Percentiles rank a stretch among this genome's conserved stretches.
These are phyloP conservation scores for Lepidium aucheri DNA, from an alignment of 345 rosid genomes.

Conservation along the genomic window DNA sequence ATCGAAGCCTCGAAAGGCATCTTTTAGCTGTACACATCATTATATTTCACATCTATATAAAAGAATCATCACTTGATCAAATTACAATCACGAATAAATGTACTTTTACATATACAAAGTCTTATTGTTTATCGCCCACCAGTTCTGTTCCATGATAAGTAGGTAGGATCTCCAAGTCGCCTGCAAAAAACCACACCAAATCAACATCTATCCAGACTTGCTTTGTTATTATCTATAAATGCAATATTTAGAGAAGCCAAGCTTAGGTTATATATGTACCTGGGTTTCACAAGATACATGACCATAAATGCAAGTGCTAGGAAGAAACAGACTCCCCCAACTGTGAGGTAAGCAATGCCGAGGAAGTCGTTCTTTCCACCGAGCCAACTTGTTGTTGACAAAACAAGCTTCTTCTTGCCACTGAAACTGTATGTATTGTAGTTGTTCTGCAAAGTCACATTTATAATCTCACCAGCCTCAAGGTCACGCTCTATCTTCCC, in stretches of 20 bases:
- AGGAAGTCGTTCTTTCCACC: conserved; percentile 98
- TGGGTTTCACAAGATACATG: conserved; percentile 82
- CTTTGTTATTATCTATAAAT: not conserved
- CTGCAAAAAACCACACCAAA: conserved; percentile 32
- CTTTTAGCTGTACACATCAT: conserved; percentile 12
- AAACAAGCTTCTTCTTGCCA: conserved; percentile 93
- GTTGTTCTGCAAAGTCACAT: conserved; percentile 49
- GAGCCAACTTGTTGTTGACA: conserved; percentile 95
- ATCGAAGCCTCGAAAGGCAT: not conserved
- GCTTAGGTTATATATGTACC: conserved; percentile 33
- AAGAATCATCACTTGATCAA: not conserved
- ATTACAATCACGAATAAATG: conserved; percentile 12
- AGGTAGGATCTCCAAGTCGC: conserved; percentile 92
- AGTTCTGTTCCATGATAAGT: conserved; percentile 89
- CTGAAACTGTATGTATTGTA: conserved; percentile 92
- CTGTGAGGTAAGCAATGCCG: conserved; percentile 91
- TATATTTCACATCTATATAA: conserved; percentile 5
- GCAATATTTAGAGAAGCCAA: not conserved
- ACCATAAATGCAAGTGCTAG: conserved; percentile 72
- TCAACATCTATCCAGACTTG: not conserved
- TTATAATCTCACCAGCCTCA: conserved; percentile 35
- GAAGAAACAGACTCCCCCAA: conserved; percentile 84
- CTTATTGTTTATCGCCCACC: conserved; percentile 38
- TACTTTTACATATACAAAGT: conserved; percentile 12
- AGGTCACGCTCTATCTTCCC: conserved; percentile 91